Percentiles rank a stretch among this genome's conserved stretches.
Conservation (phyloP, 176 grass and related monocot species). For the Tillandsia fasciculata region DNA sequence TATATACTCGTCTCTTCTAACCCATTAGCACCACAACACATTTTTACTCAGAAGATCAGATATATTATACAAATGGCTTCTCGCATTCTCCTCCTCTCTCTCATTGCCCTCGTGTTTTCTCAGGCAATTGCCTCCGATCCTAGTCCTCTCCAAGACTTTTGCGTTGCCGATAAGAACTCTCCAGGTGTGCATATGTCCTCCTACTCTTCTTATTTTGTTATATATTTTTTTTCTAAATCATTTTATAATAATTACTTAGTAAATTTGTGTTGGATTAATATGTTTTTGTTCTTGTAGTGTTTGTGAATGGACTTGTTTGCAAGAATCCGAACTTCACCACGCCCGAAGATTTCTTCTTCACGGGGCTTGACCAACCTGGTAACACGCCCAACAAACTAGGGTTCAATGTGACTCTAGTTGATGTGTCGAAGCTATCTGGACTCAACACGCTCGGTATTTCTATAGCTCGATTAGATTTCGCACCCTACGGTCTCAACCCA, state of each 20-base stretch:
- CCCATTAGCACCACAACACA: too few species aligned
- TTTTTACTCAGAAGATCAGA: neutral
- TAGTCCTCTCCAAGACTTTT: too few species aligned
- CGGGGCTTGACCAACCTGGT: too few species aligned
- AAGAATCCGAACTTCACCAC: constrained; percentile 46
- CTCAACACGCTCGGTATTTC: constrained; percentile 40
- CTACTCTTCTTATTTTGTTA: too few species aligned
- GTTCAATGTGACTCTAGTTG: constrained; percentile 29
- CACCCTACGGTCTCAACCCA: too few species aligned
- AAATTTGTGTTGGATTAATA: too few species aligned
- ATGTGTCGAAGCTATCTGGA: constrained; percentile 28
- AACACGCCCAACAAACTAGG: too few species aligned
- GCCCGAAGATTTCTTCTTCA: constrained; percentile 37
- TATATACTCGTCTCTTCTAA: too few species aligned
- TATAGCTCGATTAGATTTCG: too few species aligned
- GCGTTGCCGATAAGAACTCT: neutral
- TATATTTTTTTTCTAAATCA: too few species aligned
- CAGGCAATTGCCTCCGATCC: neutral
- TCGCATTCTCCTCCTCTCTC: constrained; percentile 13
- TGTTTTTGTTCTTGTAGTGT: constrained; percentile 27
- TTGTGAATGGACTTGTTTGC: constrained; percentile 71
- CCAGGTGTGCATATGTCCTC: constrained; percentile 19
- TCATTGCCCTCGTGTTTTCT: constrained; percentile 18
- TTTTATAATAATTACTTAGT: too few species aligned
- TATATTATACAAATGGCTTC: constrained; percentile 36